Evolutionary conservation across 768 basidiomycete species (phyloP).

Genomic region (Trametes sanguinea): DNA sequence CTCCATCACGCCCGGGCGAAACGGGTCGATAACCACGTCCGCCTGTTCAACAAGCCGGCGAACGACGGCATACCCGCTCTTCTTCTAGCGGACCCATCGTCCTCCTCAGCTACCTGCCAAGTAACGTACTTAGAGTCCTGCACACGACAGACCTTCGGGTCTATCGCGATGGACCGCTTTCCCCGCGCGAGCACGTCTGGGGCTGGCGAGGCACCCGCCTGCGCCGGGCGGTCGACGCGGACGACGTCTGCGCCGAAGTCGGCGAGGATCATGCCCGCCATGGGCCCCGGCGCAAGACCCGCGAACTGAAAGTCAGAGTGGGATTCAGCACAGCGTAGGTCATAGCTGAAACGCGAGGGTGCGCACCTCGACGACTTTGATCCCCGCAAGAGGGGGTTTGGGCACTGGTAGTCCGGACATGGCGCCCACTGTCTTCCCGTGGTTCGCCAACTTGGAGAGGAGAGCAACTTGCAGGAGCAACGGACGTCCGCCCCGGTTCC

Average conservation of each 20-base stretch:
- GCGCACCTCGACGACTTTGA: constrained; percentile 29
- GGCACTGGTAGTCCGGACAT: neutral
- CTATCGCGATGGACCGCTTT: constrained; percentile 74
- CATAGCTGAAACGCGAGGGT: neutral
- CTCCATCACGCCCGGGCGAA: constrained; percentile 82
- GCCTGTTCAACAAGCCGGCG: constrained; percentile 61
- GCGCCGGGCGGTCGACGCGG: constrained; percentile 64
- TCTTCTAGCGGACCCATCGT: constrained; percentile 24
- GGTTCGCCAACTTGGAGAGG: no score
- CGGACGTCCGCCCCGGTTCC: no score
- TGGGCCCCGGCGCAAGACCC: constrained; percentile 81
- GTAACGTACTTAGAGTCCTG: neutral
- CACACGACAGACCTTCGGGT: constrained; percentile 49
- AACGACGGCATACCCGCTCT: constrained; percentile 55
- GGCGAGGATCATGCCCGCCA: constrained; percentile 73
- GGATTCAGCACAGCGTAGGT: neutral
- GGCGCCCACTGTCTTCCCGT: no score
- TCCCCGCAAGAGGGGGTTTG: constrained; percentile 22
- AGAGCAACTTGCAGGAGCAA: no score
- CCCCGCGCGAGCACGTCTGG: constrained; percentile 63
- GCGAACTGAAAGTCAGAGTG: constrained; percentile 54
- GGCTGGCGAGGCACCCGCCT: constrained; percentile 15
- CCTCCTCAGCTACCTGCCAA: no score
- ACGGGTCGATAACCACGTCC: constrained; percentile 85
- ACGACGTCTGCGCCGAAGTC: constrained; percentile 80